phyloP scores from a whole-genome alignment of 192 early-diverging fungal genomes.

The Physocladia obscura region DNA sequence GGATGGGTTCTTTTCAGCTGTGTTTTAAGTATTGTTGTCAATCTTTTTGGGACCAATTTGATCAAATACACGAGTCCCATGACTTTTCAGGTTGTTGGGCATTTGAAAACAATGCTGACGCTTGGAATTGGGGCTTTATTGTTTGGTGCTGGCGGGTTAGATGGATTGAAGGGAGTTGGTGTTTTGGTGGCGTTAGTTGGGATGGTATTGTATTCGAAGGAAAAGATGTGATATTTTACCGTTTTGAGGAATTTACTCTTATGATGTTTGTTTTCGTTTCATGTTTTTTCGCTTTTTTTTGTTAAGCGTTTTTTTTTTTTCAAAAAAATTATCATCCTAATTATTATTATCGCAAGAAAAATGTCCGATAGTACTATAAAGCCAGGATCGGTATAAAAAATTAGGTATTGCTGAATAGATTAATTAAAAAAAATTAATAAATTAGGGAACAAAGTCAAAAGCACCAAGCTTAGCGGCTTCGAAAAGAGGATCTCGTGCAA shows the following conservation, averaged over 20 bases:
- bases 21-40: constrained; percentile 2
- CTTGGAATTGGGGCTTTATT: constrained; percentile 22
- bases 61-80: constrained; percentile 26
- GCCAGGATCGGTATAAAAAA: too few relatives aligned
- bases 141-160: constrained; percentile 12
- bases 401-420: too few relatives aligned
- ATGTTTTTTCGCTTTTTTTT: too few relatives aligned
- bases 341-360: background rate
- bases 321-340: background rate
- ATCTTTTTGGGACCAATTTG: constrained; percentile 19
- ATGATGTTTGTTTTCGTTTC: background rate
- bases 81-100: constrained; percentile 29
- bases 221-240: constrained; percentile 11
- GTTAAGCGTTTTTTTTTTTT: background rate
- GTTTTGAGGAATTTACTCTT: background rate
- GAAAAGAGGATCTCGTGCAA: too few relatives aligned
- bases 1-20: constrained; percentile 20
- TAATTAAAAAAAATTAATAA: too few relatives aligned
- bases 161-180: constrained; percentile 19
- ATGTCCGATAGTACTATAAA: too few relatives aligned
- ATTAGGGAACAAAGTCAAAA: too few relatives aligned
- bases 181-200: constrained; percentile 24
- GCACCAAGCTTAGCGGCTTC: too few relatives aligned
- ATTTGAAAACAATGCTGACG: constrained; percentile 26
- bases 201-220: constrained; percentile 17